phyloP scores from a whole-genome alignment of 2,329 filamentous ascomycete species.

The Huntiella bhutanensis region DNA sequence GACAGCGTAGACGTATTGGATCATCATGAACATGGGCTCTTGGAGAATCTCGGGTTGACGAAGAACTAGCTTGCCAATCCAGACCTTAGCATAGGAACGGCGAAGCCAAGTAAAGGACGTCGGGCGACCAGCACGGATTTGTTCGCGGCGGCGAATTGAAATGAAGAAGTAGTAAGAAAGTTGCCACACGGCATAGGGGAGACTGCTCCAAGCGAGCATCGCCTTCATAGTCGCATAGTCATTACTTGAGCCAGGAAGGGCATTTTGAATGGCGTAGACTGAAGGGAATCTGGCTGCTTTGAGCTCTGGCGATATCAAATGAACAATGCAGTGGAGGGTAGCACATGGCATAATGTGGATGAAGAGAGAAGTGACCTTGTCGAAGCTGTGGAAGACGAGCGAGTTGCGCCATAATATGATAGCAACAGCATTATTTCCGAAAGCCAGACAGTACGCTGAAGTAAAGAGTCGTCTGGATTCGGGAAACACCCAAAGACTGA shows the following conservation, averaged over 20 bases:
- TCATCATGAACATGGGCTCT: constrained; percentile 84
- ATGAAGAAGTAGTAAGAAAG: constrained; percentile 86
- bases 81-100: constrained; percentile 72
- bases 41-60: constrained; percentile 57
- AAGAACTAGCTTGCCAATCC: constrained; percentile 73
- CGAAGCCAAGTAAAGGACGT: constrained; percentile 97
- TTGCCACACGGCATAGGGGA: constrained; percentile 90
- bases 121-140: constrained; percentile 86
- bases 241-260: constrained; percentile 49
- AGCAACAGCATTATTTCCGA: constrained; percentile 90
- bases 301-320: constrained; percentile 48
- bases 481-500: constrained; percentile 82
- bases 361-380: constrained; percentile 96
- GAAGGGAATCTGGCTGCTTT: constrained; percentile 64
- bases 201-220: constrained; percentile 88
- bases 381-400: constrained; percentile 92
- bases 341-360: constrained; percentile 99
- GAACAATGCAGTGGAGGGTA: constrained; percentile 79
- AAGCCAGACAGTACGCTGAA: constrained; percentile 76
- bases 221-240: constrained; percentile 59
- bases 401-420: constrained; percentile 99
- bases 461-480: constrained; percentile 81
- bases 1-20: constrained; percentile 81
- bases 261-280: constrained; percentile 59
- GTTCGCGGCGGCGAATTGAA: constrained; percentile 79